These are phyloP conservation scores for Austroboletus niveus DNA, from an alignment of 1,284 basidiomycete genomes.

Conservation along the genomic window DNA sequence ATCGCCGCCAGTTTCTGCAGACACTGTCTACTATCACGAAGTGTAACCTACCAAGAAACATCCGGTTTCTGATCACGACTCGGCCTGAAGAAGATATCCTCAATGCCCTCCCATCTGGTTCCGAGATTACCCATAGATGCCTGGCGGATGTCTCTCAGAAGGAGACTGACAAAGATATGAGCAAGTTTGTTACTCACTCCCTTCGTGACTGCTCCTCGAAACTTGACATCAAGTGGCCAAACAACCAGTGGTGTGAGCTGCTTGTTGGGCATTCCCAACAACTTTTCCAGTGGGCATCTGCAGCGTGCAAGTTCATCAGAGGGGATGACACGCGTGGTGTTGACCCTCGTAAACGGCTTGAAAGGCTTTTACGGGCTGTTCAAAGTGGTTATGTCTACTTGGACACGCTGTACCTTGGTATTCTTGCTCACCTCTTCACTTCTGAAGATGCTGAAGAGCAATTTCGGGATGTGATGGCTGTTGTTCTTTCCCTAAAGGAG, in stretches of 20 bases:
- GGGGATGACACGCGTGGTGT: neutral
- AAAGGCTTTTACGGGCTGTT: neutral
- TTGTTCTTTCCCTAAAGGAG: neutral
- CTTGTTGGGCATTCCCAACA: neutral
- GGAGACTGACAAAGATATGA: too few species aligned
- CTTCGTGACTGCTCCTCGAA: neutral
- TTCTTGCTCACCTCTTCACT: neutral
- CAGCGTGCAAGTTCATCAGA: neutral
- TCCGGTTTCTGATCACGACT: too few species aligned
- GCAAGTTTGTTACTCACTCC: neutral
- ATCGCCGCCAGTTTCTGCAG: too few species aligned
- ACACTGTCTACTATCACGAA: too few species aligned
- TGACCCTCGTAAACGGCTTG: neutral
- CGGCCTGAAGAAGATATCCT: too few species aligned
- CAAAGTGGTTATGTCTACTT: neutral
- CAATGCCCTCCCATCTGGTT: too few species aligned
- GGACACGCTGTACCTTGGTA: neutral
- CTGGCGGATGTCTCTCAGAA: too few species aligned
- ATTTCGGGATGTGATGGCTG: conserved; percentile 1
- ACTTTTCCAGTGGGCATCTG: neutral
- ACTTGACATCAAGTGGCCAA: neutral
- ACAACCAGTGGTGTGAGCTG: neutral
- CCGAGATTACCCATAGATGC: too few species aligned
- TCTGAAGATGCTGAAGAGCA: neutral
- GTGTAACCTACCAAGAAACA: too few species aligned